Base-by-base conservation (phyloP, 345 rosid genomes). In the Boechera stricta region DNA sequence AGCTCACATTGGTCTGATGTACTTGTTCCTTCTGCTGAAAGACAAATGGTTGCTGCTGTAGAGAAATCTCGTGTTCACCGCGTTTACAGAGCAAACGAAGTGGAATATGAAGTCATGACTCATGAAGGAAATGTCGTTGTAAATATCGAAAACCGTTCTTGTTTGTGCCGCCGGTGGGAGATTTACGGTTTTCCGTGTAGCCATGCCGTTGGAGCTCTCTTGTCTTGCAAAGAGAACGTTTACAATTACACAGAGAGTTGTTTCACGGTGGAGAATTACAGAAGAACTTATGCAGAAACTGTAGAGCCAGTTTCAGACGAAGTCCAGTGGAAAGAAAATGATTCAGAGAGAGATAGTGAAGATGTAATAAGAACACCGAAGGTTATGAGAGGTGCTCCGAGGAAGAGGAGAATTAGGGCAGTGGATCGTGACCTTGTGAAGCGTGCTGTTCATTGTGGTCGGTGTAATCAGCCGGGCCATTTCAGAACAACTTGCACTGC, bases 381-480 rank as follows among this genome's bases (percentile, higher is more conserved):
- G 73, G 82, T 86, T 47, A 82, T 82, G 55, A 81, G 88, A 73
- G 89, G 81, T 4, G 90, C 88, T 61, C 79, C 85, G 44, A 91
- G 86, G 48, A 83, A 90, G 76, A 94, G 85, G 85, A 89, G 86
- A 77, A 79, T 80, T 51, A 79, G 85, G 49, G 74, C 90, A 36
- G 95, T 90, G 74, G 96, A 87, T 31, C 80, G 84, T 21, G 91
- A 82, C 1, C 87, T 90, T 21, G 86, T 81, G 49, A 94, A 90
- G 81, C 85, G 98, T 69, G 81, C 78, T 38, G 97, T 94, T 86
- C 97, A 84, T 63, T 94, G 97, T 74, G 86, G 98, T 75, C 89
- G 93, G 29, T 94, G 98, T 86, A 87, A 92, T 71, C 91, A 91
- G 82, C 86, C 86, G 0, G 98, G 98, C n/a, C 98, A 94, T 85